Percentiles rank a stretch among this genome's conserved stretches.
Conservation (phyloP, 768 basidiomycete genomes). For the Tulasnella sp. region DNA sequence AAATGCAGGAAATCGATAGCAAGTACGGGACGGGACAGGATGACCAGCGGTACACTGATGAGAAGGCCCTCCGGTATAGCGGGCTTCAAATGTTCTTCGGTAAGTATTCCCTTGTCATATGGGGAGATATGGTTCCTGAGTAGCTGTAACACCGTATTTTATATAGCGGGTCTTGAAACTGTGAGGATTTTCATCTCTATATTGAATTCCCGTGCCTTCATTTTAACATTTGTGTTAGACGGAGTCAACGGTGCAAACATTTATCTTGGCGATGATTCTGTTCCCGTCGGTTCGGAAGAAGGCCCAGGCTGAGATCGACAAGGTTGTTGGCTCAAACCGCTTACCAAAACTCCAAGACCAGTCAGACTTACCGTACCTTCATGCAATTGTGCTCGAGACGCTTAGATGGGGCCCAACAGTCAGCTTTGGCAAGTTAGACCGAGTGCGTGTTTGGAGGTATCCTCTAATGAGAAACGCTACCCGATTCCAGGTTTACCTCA, state of each 20-base stretch:
- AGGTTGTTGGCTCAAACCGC: constrained; percentile 40
- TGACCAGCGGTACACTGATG: background rate
- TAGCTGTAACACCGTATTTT: background rate
- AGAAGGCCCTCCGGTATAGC: background rate
- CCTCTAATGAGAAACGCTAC: background rate
- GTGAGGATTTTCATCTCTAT: background rate
- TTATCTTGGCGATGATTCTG: constrained; percentile 40
- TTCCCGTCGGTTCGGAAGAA: constrained; percentile 41
- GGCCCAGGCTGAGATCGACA: constrained; percentile 48
- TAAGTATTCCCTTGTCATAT: background rate
- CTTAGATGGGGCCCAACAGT: constrained; percentile 36
- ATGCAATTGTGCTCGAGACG: constrained; percentile 37
- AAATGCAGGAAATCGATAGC: background rate
- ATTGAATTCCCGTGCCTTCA: background rate
- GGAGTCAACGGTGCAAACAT: constrained; percentile 36
- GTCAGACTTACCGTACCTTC: constrained; percentile 36
- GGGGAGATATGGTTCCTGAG: background rate
- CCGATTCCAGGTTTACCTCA: background rate
- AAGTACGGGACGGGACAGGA: background rate
- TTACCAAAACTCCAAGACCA: constrained; percentile 41
- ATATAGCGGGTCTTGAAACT: background rate
- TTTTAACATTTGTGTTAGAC: constrained; percentile 20
- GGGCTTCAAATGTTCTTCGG: background rate
- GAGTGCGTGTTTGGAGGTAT: background rate
- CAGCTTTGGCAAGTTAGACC: background rate